These are phyloP conservation scores for Medicago arabica DNA, from an alignment of 306 rosid genomes.

Conservation along the genomic window DNA sequence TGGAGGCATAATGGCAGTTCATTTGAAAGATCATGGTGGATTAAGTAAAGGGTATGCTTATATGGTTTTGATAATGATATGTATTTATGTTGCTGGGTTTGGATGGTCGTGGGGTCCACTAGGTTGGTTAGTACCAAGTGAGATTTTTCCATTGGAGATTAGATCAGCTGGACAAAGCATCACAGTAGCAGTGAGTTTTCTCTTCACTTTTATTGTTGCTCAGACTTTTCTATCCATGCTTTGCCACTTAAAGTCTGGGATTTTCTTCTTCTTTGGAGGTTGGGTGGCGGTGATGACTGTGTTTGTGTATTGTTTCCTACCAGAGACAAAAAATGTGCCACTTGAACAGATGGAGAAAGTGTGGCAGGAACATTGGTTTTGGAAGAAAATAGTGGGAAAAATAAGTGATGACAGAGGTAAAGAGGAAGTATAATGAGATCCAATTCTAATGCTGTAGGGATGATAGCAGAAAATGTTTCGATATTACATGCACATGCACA, in stretches of 20 bases:
- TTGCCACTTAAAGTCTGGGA: slow-evolving; percentile 53
- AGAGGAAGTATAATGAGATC: slow-evolving; percentile 11
- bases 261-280: slow-evolving; percentile 64
- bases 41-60: slow-evolving; percentile 49
- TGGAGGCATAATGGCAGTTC: slow-evolving; percentile 49
- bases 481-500: neutral
- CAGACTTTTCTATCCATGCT: slow-evolving; percentile 57
- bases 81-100: slow-evolving; percentile 55
- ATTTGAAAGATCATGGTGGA: slow-evolving; percentile 49
- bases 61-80: slow-evolving; percentile 46
- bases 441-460: neutral
- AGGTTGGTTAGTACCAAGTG: slow-evolving; percentile 57
- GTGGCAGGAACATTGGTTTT: slow-evolving; percentile 62
- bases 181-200: slow-evolving; percentile 58
- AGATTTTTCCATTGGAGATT: slow-evolving; percentile 54
- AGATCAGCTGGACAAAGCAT: slow-evolving; percentile 55
- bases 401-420: slow-evolving; percentile 15
- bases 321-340: slow-evolving; percentile 43
- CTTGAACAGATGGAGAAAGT: slow-evolving; percentile 55
- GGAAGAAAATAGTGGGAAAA: slow-evolving; percentile 49
- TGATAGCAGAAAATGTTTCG: neutral
- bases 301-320: slow-evolving; percentile 45
- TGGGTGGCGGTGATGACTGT: slow-evolving; percentile 57
- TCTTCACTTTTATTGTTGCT: slow-evolving; percentile 55
- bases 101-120: slow-evolving; percentile 62